Evolutionary conservation across 2,329 filamentous ascomycete genomes (phyloP), one percentile per base, ranked within the genome.

Genomic region (Scopulariopsis brevicaulis): DNA sequence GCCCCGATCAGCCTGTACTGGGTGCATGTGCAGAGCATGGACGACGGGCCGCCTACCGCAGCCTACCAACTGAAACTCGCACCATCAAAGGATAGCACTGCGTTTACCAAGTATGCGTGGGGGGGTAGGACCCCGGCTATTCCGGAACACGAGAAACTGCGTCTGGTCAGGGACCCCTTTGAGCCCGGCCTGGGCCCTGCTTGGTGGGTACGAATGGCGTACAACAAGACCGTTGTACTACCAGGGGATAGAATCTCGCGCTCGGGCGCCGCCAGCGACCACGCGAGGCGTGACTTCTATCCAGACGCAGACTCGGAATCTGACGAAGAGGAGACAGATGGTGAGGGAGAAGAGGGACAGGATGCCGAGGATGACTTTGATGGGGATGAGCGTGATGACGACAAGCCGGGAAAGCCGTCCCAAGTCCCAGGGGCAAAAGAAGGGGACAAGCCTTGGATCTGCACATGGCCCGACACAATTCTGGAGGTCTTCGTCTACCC

Each of bases 401-500:
- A 43, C 14, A 76, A 74, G 58, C 43, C 43, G 11, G 46, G 40
- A 35, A 58, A 73, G 20, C 55, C 58, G 4, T 55, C 58, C 14
- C 56, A 46, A 10, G 11, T 53, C 7, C 51, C 56, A n/a, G 66
- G 67, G 12, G 71, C 72, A 1, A 65, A 73, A 59, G 66, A 67
- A 0, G 81, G 80, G 2, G 79, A 83, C 53, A 77, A 70, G 59
- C 77, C 78, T 1, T 84, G 81, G 81, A 73, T 84, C 24, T 84
- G 81, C 64, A 77, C 71, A 1, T 84, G 81, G 81, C 77, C 79
- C 2, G 71, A 75, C 32, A 82, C 79, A 0, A 70, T 74, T 2
- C 70, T 84, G 5, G 80, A 84, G 56, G 67, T 82, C 3, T 82
- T 82, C 62, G 78, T 84, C 48, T 84, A 82, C 61, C 73, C 79